Evolutionary conservation across 2,329 filamentous ascomycete species (phyloP).

Genomic region (Colletotrichum graminicola): DNA sequence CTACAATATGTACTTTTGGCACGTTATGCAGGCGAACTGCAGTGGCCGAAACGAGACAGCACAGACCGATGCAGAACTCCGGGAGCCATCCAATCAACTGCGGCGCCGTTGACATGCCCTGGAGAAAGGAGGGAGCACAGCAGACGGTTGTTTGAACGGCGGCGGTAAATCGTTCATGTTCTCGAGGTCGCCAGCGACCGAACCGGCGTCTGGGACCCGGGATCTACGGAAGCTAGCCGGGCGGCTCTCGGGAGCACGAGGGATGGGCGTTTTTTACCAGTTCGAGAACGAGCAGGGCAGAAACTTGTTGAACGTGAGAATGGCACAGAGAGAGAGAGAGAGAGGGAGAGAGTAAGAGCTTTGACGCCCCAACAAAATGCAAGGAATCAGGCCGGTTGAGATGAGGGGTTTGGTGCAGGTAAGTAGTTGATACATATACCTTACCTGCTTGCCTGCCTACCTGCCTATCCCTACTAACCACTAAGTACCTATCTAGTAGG

Average conservation of each 20-base stretch:
- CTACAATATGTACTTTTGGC: not conserved
- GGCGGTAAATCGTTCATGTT: not conserved
- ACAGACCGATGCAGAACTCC: conserved; percentile 12
- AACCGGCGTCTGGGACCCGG: not conserved
- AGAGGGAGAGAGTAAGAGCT: not conserved
- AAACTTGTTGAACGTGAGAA: conserved; percentile 28
- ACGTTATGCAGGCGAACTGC: conserved; percentile 17
- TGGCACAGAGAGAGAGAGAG: not conserved
- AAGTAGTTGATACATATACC: not conserved
- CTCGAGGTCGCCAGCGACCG: conserved; percentile 6
- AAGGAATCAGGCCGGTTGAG: conserved; percentile 31
- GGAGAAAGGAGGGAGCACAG: not conserved
- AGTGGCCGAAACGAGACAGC: conserved; percentile 16
- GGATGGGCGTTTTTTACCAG: not conserved
- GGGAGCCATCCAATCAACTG: conserved; percentile 15
- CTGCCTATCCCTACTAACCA: too few relatives aligned
- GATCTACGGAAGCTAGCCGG: conserved; percentile 10
- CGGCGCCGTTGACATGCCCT: conserved; percentile 4
- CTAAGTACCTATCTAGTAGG: not conserved
- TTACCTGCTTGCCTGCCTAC: not conserved
- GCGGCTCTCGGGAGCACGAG: not conserved
- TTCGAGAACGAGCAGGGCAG: not conserved
- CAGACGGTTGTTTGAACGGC: not conserved
- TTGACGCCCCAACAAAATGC: conserved; percentile 41
- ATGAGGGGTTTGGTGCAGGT: conserved; percentile 31